These are phyloP conservation scores for Podaxis mareebaensis DNA, from an alignment of 768 basidiomycete genomes.

Conservation along the genomic window DNA sequence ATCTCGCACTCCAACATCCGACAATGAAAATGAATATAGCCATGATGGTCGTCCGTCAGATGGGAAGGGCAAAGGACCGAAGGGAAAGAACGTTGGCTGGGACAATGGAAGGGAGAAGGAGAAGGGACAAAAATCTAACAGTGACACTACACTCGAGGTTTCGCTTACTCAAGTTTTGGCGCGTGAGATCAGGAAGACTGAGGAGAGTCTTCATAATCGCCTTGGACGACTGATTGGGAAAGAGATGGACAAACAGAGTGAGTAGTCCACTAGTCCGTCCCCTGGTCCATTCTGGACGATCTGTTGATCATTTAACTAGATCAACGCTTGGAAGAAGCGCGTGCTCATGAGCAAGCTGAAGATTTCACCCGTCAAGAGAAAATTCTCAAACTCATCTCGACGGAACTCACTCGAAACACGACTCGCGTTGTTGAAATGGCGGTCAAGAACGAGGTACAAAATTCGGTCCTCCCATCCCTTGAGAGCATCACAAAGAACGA, in stretches of 20 bases:
- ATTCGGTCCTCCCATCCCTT: constrained; percentile 78
- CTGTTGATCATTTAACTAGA: constrained; percentile 42
- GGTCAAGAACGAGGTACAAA: constrained; percentile 82
- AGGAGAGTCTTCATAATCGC: constrained; percentile 74
- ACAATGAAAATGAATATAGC: constrained; percentile 69
- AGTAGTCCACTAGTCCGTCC: constrained; percentile 30
- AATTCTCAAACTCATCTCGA: constrained; percentile 85
- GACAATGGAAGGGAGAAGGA: constrained; percentile 31
- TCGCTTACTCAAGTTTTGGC: constrained; percentile 58
- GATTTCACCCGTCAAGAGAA: constrained; percentile 87
- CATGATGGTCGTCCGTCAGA: constrained; percentile 56
- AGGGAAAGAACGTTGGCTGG: constrained; percentile 48
- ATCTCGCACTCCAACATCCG: constrained; percentile 69
- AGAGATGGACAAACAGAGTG: constrained; percentile 91
- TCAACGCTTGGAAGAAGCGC: constrained; percentile 81
- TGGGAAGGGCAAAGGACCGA: constrained; percentile 34
- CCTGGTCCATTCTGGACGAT: constrained; percentile 12
- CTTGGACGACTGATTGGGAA: constrained; percentile 80
- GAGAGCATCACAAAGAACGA: constrained; percentile 82
- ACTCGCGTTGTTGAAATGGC: constrained; percentile 89
- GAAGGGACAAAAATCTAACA: constrained; percentile 28
- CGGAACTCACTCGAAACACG: constrained; percentile 83
- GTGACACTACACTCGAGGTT: constrained; percentile 46
- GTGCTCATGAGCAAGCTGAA: constrained; percentile 73
- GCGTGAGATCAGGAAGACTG: constrained; percentile 81